Evolutionary conservation across 2,329 filamentous ascomycete species (phyloP).

Genomic region (Colletotrichum incanum): DNA sequence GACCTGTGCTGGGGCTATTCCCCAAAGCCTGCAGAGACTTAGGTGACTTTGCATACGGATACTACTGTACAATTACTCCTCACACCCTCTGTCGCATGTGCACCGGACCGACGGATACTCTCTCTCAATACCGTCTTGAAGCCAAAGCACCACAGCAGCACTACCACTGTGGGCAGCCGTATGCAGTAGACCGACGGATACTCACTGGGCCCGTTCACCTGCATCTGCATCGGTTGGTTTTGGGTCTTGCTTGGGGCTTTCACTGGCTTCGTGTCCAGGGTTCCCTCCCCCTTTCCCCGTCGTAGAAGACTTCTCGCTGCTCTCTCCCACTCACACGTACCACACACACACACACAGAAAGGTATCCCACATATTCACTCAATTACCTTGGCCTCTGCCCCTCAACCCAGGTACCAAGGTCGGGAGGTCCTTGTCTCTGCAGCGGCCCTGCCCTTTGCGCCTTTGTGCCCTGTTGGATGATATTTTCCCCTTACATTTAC

Average conservation of each 20-base stretch:
- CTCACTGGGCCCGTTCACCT: conserved; percentile 8
- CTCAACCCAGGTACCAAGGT: conserved; percentile 8
- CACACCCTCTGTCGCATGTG: conserved; percentile 4
- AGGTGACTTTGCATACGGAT: conserved; percentile 6
- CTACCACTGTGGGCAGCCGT: not conserved
- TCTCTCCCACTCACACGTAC: not conserved
- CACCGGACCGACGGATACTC: not conserved
- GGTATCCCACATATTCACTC: not conserved
- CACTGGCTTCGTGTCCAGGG: conserved; percentile 26
- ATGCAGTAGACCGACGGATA: conserved; percentile 19
- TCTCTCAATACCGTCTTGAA: not conserved
- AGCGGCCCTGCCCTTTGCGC: conserved; percentile 5
- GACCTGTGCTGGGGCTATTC: not conserved
- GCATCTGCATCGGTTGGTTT: conserved; percentile 20
- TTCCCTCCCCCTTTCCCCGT: conserved; percentile 34
- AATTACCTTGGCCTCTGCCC: not conserved
- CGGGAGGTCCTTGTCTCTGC: conserved; percentile 11
- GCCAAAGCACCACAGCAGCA: not conserved
- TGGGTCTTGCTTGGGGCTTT: conserved; percentile 12
- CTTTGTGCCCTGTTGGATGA: conserved; percentile 9
- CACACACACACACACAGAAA: not conserved
- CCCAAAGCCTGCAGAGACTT: not conserved
- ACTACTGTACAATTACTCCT: conserved; percentile 10
- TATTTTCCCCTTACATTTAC: conserved; percentile 17
- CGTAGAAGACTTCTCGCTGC: conserved; percentile 7